Conservation (phyloP, 345 rosid genomes). For the Acer negundo region DNA sequence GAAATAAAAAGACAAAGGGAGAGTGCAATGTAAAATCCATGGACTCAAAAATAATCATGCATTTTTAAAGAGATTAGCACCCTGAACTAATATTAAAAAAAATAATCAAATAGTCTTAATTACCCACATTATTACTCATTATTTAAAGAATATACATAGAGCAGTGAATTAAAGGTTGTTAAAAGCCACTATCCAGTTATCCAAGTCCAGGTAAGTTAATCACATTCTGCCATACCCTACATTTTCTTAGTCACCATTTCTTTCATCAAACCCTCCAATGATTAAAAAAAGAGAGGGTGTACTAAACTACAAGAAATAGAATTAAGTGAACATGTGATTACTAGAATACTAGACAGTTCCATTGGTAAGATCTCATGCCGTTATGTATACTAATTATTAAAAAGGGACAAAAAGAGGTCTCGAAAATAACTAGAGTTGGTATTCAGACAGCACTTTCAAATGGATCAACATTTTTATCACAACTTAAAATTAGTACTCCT, state of each 20-base stretch:
- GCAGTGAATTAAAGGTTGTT: too few species aligned
- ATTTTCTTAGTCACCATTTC: not conserved
- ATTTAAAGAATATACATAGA: too few species aligned
- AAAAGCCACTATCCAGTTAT: not conserved
- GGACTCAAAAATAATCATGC: too few species aligned
- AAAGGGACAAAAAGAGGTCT: not conserved
- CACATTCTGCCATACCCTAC: not conserved
- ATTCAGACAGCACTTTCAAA: not conserved
- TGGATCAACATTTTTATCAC: conserved; percentile 3
- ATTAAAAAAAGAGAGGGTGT: not conserved
- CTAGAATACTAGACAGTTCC: not conserved
- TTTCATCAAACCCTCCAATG: not conserved
- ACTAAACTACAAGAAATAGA: not conserved
- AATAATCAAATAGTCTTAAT: too few species aligned
- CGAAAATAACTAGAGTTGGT: not conserved
- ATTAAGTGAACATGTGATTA: not conserved
- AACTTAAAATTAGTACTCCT: not conserved
- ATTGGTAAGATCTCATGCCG: not conserved
- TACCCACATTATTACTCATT: too few species aligned
- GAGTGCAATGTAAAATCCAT: too few species aligned
- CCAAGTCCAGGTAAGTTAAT: conserved; percentile 1
- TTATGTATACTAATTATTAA: not conserved
- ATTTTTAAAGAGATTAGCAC: too few species aligned
- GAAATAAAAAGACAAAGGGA: too few species aligned
- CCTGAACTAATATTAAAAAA: too few species aligned